Base-by-base conservation (phyloP, 257 asterid species). In the Ehretia macrophylla region DNA sequence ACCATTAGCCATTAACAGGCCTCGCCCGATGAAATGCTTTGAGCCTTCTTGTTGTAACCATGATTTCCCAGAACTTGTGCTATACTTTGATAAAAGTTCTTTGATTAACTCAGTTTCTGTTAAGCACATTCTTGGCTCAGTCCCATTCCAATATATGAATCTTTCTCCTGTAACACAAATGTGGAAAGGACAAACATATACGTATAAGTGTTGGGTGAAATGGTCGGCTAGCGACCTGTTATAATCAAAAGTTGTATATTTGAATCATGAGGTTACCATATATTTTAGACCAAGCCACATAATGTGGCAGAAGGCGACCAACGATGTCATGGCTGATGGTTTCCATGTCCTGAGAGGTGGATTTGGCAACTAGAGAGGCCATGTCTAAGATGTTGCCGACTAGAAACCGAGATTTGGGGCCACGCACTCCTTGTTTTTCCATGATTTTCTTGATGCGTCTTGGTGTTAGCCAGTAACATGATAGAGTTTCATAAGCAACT, bases 1-100 rank as follows among this genome's bases (percentile, higher is more conserved):
- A 60, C 96, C 96, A 55, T 85, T 84, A 6, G 96, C 96, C 96
- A 87, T 85, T 42, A 87, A 32, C 4, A 87, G 76, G 3, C 96
- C 96, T 1, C 81, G 69, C 0, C 96, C 94, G 5, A 87, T 82
- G 56, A 87, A 87, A 65, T 87, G 81, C 77, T 82, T 80, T 0
- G 85, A 68, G 6, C 94, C 94, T 77, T 87, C 75, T 45, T 72
- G 88, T 27, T 87, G 96, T 39, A 17, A 52, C 94, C 96, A 85
- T 6, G 96, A 87, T 47, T 87, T 87, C 1, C 96, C 96, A 0
- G 96, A 82, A 32, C 65, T 53, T 3, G 59, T 65, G 76, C 73
- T 85, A 80, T 82, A 66, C 19, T 82, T 85, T 0, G 85, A 68
- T 9, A 87, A 71, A 5, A 87, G 79, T 6, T 87, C 91, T 55